These are phyloP conservation scores for Isabelozyma heimii DNA, from an alignment of 805 yeast genomes.

Conservation along the genomic window DNA sequence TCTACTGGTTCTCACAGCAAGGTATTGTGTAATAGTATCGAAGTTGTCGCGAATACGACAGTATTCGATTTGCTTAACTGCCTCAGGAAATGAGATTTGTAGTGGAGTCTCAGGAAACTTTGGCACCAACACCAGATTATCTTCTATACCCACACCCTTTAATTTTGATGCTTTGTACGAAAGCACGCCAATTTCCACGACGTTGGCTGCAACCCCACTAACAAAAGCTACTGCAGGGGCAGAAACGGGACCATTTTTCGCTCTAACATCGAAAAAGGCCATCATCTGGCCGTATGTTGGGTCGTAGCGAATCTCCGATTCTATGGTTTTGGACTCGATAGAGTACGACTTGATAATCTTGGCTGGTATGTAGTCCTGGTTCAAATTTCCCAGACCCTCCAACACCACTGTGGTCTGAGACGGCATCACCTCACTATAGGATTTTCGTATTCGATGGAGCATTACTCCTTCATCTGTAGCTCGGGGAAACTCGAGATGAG, in stretches of 20 bases:
- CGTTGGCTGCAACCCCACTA: constrained; percentile 28
- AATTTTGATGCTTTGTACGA: constrained; percentile 9
- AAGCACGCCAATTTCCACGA: constrained; percentile 17
- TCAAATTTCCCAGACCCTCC: background rate
- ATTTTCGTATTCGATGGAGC: constrained; percentile 10
- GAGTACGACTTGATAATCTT: constrained; percentile 16
- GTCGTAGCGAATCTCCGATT: constrained; percentile 27
- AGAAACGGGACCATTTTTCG: constrained; percentile 1
- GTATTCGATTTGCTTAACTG: constrained; percentile 40
- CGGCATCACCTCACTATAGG: constrained; percentile 6
- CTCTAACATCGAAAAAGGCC: constrained; percentile 12
- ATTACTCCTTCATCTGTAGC: constrained; percentile 14
- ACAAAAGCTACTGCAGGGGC: constrained; percentile 20
- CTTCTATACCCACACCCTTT: no score
- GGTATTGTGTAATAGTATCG: constrained; percentile 18
- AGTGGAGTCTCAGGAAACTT: constrained; percentile 7
- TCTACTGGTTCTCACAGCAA: constrained; percentile 37
- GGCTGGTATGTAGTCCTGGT: constrained; percentile 14
- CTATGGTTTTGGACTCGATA: constrained; percentile 22
- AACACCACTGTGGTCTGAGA: constrained; percentile 2
- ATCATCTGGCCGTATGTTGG: constrained; percentile 31
- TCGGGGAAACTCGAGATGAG: constrained; percentile 22
- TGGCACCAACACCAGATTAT: constrained; percentile 5
- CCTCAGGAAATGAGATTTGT: constrained; percentile 25
- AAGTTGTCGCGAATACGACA: constrained; percentile 17